Percentiles rank a stretch among this genome's conserved stretches.
These are phyloP conservation scores for Paracamarosporium sp. DNA, from an alignment of 2,329 filamentous ascomycete genomes.

Conservation along the genomic window DNA sequence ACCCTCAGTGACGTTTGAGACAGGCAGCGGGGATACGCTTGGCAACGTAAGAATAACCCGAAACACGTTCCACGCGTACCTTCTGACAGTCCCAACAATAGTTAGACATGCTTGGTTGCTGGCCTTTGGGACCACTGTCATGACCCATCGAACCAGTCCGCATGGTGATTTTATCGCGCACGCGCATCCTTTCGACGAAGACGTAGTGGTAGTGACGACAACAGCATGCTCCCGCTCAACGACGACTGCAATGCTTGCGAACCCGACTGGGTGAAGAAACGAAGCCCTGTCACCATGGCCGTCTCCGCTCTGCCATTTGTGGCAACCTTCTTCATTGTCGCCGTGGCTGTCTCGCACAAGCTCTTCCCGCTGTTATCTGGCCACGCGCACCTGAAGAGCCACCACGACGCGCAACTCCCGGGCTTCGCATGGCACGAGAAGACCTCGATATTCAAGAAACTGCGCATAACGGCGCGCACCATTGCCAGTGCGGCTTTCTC, in stretches of 20 bases:
- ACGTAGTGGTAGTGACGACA: slow-evolving; percentile 26
- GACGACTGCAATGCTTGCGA: slow-evolving; percentile 65
- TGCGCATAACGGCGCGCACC: slow-evolving; percentile 42
- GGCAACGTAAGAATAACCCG: slow-evolving; percentile 5
- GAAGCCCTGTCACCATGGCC: slow-evolving; percentile 58
- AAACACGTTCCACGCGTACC: slow-evolving; percentile 19
- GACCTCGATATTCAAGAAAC: slow-evolving; percentile 44
- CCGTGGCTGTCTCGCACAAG: slow-evolving; percentile 68
- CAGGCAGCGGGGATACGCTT: slow-evolving; percentile 7
- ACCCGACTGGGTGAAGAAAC: slow-evolving; percentile 56
- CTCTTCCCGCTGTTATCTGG: slow-evolving; percentile 76
- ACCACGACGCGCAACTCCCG: slow-evolving; percentile 68
- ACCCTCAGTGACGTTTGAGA: slow-evolving; percentile 12
- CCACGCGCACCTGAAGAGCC: slow-evolving; percentile 62
- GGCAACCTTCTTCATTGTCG: slow-evolving; percentile 70
- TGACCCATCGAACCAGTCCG: slow-evolving; percentile 19
- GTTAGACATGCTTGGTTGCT: neutral
- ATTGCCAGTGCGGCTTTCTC: slow-evolving; percentile 72
- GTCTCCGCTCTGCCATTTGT: slow-evolving; percentile 74
- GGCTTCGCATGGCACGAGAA: slow-evolving; percentile 31
- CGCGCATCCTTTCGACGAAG: slow-evolving; percentile 18
- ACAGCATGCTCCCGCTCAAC: slow-evolving; percentile 44
- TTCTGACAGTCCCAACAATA: neutral
- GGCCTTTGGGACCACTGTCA: slow-evolving; percentile 15
- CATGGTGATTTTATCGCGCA: slow-evolving; percentile 32